Base-by-base conservation (phyloP, 768 basidiomycete species). In the Tricholoma hemisulphureum region DNA sequence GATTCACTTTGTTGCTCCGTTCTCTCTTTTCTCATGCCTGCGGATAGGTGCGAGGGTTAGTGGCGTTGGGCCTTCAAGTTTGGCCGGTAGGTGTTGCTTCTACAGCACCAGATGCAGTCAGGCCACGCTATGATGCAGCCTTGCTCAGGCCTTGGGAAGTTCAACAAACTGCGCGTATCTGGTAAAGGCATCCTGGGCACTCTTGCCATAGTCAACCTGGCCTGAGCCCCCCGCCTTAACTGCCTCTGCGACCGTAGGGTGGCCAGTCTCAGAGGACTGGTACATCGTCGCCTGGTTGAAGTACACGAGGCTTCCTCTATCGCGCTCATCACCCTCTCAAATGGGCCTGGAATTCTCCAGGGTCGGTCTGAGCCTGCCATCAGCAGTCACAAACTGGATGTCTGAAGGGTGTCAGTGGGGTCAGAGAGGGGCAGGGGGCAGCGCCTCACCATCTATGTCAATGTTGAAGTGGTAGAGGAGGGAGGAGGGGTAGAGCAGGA, bases 401-500 rank as follows among this genome's bases (percentile, higher is more conserved):
- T 20, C 41, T 43, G 7, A 13, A 20, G n/a, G n/a, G n/a, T n/a
- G n/a, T n/a, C n/a, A n/a, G 41, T 9, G 23, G 1, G 3, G 11
- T 10, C 20, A 43, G 41, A 21, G 11, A 13, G 41, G 14, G 13
- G 24, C 6, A n/a, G 13, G 55, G n/a, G n/a, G n/a, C n/a, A n/a
- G n/a, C n/a, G n/a, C n/a, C 69, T 57, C 26, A 70, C 72, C 51
- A 41, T 54, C 5, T 0, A 72, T 46, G 51, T 73, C 71, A 7
- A 73, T 45, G 37, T 75, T 75, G 50, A 75, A 75, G 48, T 75
- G 72, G 46, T 62, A 67, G 2, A 75, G 63, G 1, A 76, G 59
- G 0, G 71, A 65, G 9, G 73, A 76, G 0, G 73, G 72, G 48
- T 75, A 76, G 20, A 67, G 29, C 0, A 67, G 31, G 1, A 69